Evolutionary conservation across 768 basidiomycete genomes (phyloP), one percentile per base, ranked within the genome.

Genomic region (Suillus subaureus): DNA sequence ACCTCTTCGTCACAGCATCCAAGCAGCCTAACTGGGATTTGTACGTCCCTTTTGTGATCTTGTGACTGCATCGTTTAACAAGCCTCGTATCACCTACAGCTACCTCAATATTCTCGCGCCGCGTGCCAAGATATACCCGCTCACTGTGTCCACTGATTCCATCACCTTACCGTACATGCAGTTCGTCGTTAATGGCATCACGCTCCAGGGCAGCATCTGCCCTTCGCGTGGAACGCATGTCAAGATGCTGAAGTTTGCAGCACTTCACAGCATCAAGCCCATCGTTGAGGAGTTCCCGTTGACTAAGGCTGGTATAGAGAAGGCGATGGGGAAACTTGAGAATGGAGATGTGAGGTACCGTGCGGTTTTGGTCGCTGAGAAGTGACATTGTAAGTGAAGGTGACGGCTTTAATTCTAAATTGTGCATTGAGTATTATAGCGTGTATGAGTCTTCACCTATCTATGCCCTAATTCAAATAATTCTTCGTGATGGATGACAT

Each of bases 201-300:
- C 70, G n/a, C 62, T 77, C 26, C 76, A 77, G 35, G 74, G 74
- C 3, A 21, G 35, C 26, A 39, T 58, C 21, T 72, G 60, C 67
- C 71, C 39, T 68, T 74, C 77, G 28, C 71, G 76, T 6, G 74
- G 71, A 15, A 12, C 64, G 5, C 76, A 77, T n/a, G 28, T 62
- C 61, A 71, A 72, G 65, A 80, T 79, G 76, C 54, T 80, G 42
- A 70, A 70, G n/a, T 80, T 80, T 28, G 75, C 77, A 0, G 79
- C 75, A 11, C 28, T 69, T 35, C 73, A 80, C 43, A 49, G 49
- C 0, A 68, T 80, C 40, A 62, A 43, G 3, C 75, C 79, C 1
- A 62, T 78, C 2, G 66, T 77, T 18, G 71, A 80, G 39, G 64
- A 69, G 61, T 80, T 80, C 52, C 68, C 74, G 8, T 69, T 80